Conservation (phyloP, 2,329 filamentous ascomycete species). For the Cucurbitaria berberidis region DNA sequence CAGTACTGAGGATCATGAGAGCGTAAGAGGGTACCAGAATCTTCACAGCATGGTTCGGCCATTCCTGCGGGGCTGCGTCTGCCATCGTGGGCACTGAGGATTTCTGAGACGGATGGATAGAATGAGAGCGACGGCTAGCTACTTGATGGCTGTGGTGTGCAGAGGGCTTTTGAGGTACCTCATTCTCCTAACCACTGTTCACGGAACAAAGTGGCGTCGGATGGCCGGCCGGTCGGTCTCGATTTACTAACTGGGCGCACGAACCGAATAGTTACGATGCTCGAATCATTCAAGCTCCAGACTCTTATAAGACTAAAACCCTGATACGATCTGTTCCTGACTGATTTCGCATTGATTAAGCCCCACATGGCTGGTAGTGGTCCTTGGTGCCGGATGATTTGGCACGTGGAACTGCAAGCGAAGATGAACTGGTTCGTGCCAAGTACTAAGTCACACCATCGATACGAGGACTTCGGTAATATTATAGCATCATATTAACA, state of each 20-base stretch:
- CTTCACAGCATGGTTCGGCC: conserved; percentile 29
- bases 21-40: conserved; percentile 27
- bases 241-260: neutral
- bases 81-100: conserved; percentile 13
- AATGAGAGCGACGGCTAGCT: neutral
- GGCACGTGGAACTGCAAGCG: neutral
- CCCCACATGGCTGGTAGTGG: conserved; percentile 10
- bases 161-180: conserved; percentile 5
- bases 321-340: conserved; percentile 6
- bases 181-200: neutral
- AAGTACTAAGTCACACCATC: conserved; percentile 8
- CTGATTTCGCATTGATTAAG: conserved; percentile 18
- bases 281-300: neutral
- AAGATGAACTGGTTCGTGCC: conserved; percentile 2
- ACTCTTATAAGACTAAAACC: neutral
- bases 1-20: conserved; percentile 25
- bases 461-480: too few species aligned
- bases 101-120: conserved; percentile 1
- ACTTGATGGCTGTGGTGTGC: conserved; percentile 1
- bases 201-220: neutral
- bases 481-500: too few species aligned
- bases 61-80: conserved; percentile 22
- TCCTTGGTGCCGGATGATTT: neutral
- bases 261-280: conserved; percentile 1
- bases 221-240: neutral